phyloP scores from a whole-genome alignment of 208 protist species.

The Leishmania tropica region DNA sequence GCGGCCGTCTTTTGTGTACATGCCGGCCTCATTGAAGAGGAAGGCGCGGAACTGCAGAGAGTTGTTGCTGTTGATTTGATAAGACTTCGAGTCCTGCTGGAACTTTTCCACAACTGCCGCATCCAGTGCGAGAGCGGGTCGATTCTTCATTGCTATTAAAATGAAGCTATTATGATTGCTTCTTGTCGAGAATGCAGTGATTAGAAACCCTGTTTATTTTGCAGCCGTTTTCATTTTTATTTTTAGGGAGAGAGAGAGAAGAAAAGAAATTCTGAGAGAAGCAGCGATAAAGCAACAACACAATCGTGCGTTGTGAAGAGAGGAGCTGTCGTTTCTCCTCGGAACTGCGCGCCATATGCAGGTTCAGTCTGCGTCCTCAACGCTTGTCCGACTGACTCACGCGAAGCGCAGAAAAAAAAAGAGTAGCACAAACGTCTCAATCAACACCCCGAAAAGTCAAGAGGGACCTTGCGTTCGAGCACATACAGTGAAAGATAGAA shows the following conservation, averaged over 20 bases:
- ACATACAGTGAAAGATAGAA: neutral
- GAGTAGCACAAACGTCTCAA: neutral
- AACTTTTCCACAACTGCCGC: slow-evolving; percentile 63
- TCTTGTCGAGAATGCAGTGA: neutral
- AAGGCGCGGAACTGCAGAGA: slow-evolving; percentile 87
- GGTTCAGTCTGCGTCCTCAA: neutral
- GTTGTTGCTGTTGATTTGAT: slow-evolving; percentile 90
- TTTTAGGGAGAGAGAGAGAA: neutral
- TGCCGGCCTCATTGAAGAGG: slow-evolving; percentile 74
- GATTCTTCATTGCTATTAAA: slow-evolving; percentile 53
- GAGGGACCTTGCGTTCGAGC: neutral
- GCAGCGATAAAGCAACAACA: neutral
- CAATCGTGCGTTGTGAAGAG: neutral
- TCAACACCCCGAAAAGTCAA: neutral
- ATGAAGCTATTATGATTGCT: neutral
- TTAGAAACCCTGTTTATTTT: neutral
- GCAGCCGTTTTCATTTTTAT: neutral
- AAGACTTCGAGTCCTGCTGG: slow-evolving; percentile 78
- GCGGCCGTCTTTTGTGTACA: slow-evolving; percentile 88
- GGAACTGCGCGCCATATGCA: too few relatives aligned
- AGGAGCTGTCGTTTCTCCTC: neutral
- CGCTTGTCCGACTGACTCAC: neutral
- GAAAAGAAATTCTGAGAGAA: neutral
- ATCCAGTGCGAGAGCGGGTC: slow-evolving; percentile 64
- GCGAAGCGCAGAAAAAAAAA: neutral